Evolutionary conservation across 176 grass and related monocot genomes (phyloP), one percentile per base, ranked within the genome.

Genomic region (Oryza meridionalis): DNA sequence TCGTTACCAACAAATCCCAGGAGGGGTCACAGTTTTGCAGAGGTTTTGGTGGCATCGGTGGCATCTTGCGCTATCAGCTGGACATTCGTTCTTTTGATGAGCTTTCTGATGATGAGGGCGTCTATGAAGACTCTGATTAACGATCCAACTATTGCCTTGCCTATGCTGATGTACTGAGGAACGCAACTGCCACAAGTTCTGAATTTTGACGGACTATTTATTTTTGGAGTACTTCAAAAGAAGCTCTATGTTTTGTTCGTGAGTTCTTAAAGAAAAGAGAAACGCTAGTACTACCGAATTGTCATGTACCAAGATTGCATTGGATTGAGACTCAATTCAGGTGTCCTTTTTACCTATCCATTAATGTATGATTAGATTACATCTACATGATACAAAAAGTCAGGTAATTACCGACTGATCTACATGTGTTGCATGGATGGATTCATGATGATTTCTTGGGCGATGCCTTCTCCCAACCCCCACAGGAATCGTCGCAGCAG

Each of bases 11-110:
- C 79, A 92, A 90, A 53, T 94, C 90, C 73, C 90, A 94, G 64
- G 92, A 94, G 73, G 92, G 90, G 0, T 94, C 92, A 46, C 92
- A 94, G 79, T 94, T 94, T 10, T 94, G 92, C 51, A 87, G 92
- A 77, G 92, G 89, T 3, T 94, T 94, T 65, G 92, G 92, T 42
- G 92, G 92, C 75, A 91, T 94, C 37, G 89, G 92, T 61, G 92
- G 92, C 25, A 87, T 94, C 9, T 53, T 94, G 84, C 80, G 84
- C 21, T 94, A 90, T 67, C 90, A 92, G 70, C 62, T 94, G 70
- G 90, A 94, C 81, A 92, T 92, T 33, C 90, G 89, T 59, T 92
- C 89, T 19, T 86, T 94, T 61, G 92, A 94, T 83, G 92, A 94
- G 78, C 82, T 94, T 67, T 91, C 90, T 67, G 92, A 92, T 71